A percentile compares a stretch with the other conserved stretches of the same genome.
phyloP scores from a whole-genome alignment of 768 basidiomycete genomes.

The Cantharellus cinnabarinus region DNA sequence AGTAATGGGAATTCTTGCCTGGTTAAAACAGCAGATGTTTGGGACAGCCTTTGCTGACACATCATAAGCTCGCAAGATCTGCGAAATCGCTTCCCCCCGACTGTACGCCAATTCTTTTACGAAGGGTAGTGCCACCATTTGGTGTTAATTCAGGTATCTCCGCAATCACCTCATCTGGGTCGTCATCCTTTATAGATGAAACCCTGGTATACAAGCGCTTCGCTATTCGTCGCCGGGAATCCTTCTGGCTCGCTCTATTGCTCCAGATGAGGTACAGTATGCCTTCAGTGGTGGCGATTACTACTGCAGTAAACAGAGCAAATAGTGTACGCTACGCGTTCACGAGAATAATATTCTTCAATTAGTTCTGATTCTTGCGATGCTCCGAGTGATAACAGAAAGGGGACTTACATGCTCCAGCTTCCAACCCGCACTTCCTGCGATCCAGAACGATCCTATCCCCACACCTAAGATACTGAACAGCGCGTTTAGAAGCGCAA shows the following conservation, averaged over 20 bases:
- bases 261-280: constrained; percentile 7
- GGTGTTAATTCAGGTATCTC: too few relatives aligned
- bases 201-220: too few relatives aligned
- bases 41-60: too few relatives aligned
- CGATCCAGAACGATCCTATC: constrained; percentile 53
- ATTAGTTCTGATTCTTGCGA: not conserved
- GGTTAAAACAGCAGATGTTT: too few relatives aligned
- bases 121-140: too few relatives aligned
- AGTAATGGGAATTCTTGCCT: too few relatives aligned
- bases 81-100: too few relatives aligned
- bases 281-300: constrained; percentile 4
- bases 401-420: constrained; percentile 36
- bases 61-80: too few relatives aligned
- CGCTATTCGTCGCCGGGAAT: too few relatives aligned
- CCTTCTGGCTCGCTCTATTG: not conserved
- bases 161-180: too few relatives aligned
- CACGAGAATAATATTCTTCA: not conserved
- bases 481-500: constrained; percentile 47
- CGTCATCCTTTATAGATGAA: too few relatives aligned
- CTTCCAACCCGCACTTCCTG: constrained; percentile 38
- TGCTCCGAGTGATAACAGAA: not conserved
- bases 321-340: constrained; percentile 1
- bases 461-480: constrained; percentile 49
- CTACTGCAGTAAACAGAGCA: constrained; percentile 2
- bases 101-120: too few relatives aligned